Evolutionary conservation across 192 early-diverging fungal genomes (phyloP).

Genomic region (Coemansia sp.): DNA sequence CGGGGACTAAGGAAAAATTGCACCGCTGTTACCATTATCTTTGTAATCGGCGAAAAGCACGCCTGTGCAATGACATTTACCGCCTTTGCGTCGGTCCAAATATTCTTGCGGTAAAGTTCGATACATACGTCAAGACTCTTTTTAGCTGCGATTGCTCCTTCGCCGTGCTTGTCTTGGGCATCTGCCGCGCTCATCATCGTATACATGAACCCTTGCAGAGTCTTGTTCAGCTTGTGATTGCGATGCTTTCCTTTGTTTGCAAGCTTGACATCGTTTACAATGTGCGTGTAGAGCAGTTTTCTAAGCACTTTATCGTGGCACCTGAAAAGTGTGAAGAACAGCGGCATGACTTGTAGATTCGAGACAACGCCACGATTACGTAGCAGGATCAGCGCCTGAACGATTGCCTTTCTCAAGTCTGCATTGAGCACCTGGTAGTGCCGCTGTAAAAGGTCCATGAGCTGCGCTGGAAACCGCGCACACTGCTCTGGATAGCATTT

Average conservation of each 20-base stretch:
- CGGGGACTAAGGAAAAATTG: conserved; percentile 91
- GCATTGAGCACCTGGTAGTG: conserved; percentile 81
- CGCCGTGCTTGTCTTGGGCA: conserved; percentile 63
- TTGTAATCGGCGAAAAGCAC: conserved; percentile 88
- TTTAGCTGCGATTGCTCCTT: conserved; percentile 89
- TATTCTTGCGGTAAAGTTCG: conserved; percentile 92
- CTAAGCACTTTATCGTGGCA: conserved; percentile 92
- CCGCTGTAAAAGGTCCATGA: conserved; percentile 80
- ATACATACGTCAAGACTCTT: conserved; percentile 97
- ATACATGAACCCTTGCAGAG: conserved; percentile 97
- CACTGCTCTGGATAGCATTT: conserved; percentile 87
- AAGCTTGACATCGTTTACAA: conserved; percentile 93
- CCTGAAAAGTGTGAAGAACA: conserved; percentile 96
- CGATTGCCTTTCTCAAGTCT: conserved; percentile 82
- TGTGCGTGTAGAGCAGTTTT: conserved; percentile 85
- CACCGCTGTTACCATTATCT: conserved; percentile 89
- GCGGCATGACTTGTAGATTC: conserved; percentile 69
- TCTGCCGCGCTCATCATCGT: conserved; percentile 82
- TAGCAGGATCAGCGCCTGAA: conserved; percentile 86
- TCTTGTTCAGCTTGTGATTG: conserved; percentile 98
- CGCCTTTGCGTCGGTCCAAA: conserved; percentile 99
- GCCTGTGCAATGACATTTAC: conserved; percentile 98
- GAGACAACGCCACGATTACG: conserved; percentile 80
- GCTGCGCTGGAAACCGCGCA: conserved; percentile 74
- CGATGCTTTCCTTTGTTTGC: conserved; percentile 85